These are phyloP conservation scores for Pseudoneurospora amorphoporcata DNA, from an alignment of 495 filamentous ascomycete genomes.

Conservation along the genomic window DNA sequence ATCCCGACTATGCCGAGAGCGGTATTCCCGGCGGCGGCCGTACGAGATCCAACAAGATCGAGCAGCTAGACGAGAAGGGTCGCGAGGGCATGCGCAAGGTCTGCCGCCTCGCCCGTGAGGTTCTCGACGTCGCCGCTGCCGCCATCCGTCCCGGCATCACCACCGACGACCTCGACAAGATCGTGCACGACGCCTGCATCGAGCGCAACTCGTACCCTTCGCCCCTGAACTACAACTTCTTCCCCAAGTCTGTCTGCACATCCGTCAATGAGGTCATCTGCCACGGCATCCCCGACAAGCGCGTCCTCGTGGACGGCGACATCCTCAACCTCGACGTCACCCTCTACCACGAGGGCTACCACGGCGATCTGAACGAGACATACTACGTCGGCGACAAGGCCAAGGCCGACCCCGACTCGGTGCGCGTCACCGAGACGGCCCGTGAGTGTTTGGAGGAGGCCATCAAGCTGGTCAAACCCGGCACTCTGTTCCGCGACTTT, in stretches of 20 bases:
- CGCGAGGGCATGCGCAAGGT: slow-evolving; percentile 87
- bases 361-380: slow-evolving; percentile 85
- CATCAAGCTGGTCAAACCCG: slow-evolving; percentile 77
- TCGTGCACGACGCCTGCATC: slow-evolving; percentile 91
- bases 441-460: slow-evolving; percentile 74
- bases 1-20: slow-evolving; percentile 75
- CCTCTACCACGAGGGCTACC: slow-evolving; percentile 77
- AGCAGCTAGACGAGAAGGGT: slow-evolving; percentile 65
- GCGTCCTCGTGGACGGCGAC: slow-evolving; percentile 70
- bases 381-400: slow-evolving; percentile 81
- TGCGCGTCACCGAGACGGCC: slow-evolving; percentile 76
- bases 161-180: slow-evolving; percentile 91
- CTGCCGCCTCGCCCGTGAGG: slow-evolving; percentile 78
- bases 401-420: slow-evolving; percentile 60
- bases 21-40: slow-evolving; percentile 76
- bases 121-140: slow-evolving; percentile 80
- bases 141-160: slow-evolving; percentile 80
- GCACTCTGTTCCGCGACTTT: slow-evolving; percentile 74
- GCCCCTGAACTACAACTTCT: slow-evolving; percentile 89
- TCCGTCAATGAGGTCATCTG: slow-evolving; percentile 95
- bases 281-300: slow-evolving; percentile 80
- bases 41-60: slow-evolving; percentile 67
- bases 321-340: slow-evolving; percentile 87
- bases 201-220: slow-evolving; percentile 96
- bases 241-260: slow-evolving; percentile 96